phyloP scores from a whole-genome alignment of 176 grass and related monocot species.

The Ensete ventricosum region DNA sequence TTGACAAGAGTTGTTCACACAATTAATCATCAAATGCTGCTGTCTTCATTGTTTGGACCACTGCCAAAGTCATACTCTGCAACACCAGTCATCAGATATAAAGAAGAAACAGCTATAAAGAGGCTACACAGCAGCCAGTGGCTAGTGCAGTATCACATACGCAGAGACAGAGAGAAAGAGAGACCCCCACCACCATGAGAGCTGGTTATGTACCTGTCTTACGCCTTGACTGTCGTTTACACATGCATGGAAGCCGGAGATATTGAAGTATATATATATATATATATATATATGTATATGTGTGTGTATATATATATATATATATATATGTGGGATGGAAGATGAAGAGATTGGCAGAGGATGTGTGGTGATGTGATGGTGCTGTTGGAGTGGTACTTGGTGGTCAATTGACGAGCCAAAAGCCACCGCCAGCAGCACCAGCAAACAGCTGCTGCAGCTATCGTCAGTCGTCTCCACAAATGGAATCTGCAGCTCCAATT shows the following conservation, averaged over 20 bases:
- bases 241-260: constrained; percentile 90
- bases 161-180: constrained; percentile 48
- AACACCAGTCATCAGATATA: constrained; percentile 58
- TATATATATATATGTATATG: constrained; percentile 25
- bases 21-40: background rate
- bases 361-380: constrained; percentile 16
- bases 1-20: no score
- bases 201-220: constrained; percentile 60
- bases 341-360: constrained; percentile 11
- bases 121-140: constrained; percentile 52
- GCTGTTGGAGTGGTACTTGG: constrained; percentile 51
- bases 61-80: constrained; percentile 68
- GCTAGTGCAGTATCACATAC: background rate
- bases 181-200: constrained; percentile 34
- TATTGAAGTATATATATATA: no score
- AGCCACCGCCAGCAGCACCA: constrained; percentile 24
- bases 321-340: constrained; percentile 28
- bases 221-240: constrained; percentile 62
- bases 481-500: constrained; percentile 1
- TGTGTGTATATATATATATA: no score
- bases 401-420: constrained; percentile 78
- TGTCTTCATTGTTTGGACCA: constrained; percentile 29
- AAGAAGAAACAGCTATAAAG: constrained; percentile 98
- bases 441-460: constrained; percentile 7
- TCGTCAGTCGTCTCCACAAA: constrained; percentile 2